Evolutionary conservation across 305 asterid species (phyloP).

Genomic region (Striga hermonthica): DNA sequence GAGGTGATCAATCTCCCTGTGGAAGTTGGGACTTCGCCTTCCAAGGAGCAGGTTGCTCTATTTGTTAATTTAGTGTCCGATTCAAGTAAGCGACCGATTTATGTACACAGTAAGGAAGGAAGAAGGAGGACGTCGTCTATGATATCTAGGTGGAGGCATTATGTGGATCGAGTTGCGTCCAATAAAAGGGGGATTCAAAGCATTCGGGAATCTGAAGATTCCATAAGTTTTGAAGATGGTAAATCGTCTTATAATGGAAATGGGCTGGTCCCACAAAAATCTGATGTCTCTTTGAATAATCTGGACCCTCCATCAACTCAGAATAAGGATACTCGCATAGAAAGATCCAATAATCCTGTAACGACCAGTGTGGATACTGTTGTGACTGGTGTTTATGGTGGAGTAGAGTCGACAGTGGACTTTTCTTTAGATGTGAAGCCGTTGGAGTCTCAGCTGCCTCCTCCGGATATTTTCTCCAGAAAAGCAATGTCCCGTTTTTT

Average conservation of each 20-base stretch:
- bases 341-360: slow-evolving; percentile 31
- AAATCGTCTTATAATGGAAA: slow-evolving; percentile 36
- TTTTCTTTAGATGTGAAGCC: slow-evolving; percentile 55
- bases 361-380: slow-evolving; percentile 32
- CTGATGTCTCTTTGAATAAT: slow-evolving; percentile 30
- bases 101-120: slow-evolving; percentile 94
- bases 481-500: slow-evolving; percentile 74
- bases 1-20: slow-evolving; percentile 77
- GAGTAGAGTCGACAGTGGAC: slow-evolving; percentile 34
- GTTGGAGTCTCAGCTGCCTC: slow-evolving; percentile 78
- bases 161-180: slow-evolving; percentile 49
- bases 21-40: slow-evolving; percentile 79
- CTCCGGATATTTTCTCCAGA: slow-evolving; percentile 71
- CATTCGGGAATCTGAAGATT: slow-evolving; percentile 44
- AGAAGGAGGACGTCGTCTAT: slow-evolving; percentile 75
- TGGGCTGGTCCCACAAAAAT: slow-evolving; percentile 35
- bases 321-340: slow-evolving; percentile 32
- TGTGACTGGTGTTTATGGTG: slow-evolving; percentile 34
- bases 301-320: slow-evolving; percentile 36
- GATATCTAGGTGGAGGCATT: slow-evolving; percentile 93
- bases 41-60: slow-evolving; percentile 68
- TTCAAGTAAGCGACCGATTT: slow-evolving; percentile 61
- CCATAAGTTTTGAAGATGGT: slow-evolving; percentile 35
- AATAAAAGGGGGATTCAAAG: slow-evolving; percentile 37
- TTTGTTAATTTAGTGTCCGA: slow-evolving; percentile 71